Evolutionary conservation across 2,329 filamentous ascomycete species (phyloP), one percentile per base, ranked within the genome.

Genomic region (Cercospora sp.): DNA sequence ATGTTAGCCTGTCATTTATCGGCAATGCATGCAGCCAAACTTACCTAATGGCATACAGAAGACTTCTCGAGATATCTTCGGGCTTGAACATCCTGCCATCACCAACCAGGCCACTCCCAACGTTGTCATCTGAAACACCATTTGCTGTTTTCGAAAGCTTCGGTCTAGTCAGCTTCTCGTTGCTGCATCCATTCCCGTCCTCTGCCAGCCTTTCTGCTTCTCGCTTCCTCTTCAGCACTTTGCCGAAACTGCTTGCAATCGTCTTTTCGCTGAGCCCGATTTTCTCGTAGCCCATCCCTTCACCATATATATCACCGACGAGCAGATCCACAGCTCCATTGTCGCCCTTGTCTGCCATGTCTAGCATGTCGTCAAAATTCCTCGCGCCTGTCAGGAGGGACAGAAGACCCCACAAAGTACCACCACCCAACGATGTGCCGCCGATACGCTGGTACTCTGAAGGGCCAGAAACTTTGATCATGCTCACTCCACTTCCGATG

Each of bases 281-380:
- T 81, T 97, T 97, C 78, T 89, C 90, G 77, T 99, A 99, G 73
- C 96, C 94, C 70, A 91, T 91, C 65, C 95, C 95, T 80, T 98
- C 97, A 67, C 95, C 95, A 80, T 99, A 99, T 62, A 99, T 99
- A 79, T 99, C 95, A 20, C 95, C 95, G 0, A 99, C 95, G 18
- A 99, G 85, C 90, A 99, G 94, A 78, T 99, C 95, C 9, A 99
- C 95, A 30, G 91, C 90, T 42, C 90, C 86, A 76, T 99, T 99
- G 81, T 99, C 95, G 28, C 95, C 95, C 36, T 88, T 86, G 71
- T 95, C 95, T 0, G 95, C 94, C 83, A 96, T 90, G 64, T 90
- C 90, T 39, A 99, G 85, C 95, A 99, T 99, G 74, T 97, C 94
- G 79, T 98, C 95, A 77, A 99, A 99, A n/a, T 90, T 94, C 65